Conservation (phyloP, 768 basidiomycete species). For the Leccinellum rugosiceps region DNA sequence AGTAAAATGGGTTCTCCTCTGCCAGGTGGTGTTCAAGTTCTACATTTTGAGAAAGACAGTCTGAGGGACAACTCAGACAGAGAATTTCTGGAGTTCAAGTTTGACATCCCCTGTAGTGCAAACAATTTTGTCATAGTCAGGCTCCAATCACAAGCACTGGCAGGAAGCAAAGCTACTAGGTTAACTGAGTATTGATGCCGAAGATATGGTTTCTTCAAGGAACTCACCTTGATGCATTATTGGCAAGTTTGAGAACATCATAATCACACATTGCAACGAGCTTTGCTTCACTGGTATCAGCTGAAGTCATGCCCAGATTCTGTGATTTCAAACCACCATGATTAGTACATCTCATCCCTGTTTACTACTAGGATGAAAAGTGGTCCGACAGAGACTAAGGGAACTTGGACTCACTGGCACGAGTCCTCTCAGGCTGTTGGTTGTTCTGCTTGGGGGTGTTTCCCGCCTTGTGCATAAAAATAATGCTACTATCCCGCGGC, state of each 20-base stretch:
- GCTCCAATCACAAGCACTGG: constrained; percentile 55
- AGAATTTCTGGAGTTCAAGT: constrained; percentile 86
- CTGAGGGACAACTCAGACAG: constrained; percentile 85
- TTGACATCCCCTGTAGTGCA: constrained; percentile 61
- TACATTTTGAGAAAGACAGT: constrained; percentile 88
- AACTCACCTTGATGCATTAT: constrained; percentile 68
- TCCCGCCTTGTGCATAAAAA: constrained; percentile 55
- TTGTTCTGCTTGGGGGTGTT: constrained; percentile 43
- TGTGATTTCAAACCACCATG: constrained; percentile 72
- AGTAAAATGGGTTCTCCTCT: too few relatives aligned
- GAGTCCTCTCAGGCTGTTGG: too few relatives aligned
- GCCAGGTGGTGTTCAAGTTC: too few relatives aligned
- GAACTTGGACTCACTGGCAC: too few relatives aligned
- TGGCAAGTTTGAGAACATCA: constrained; percentile 78
- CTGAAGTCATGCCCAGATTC: constrained; percentile 79
- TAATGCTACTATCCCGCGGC: constrained; percentile 70
- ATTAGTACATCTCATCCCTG: constrained; percentile 82
- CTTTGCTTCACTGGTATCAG: constrained; percentile 85
- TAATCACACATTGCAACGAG: constrained; percentile 87
- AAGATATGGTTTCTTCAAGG: too few relatives aligned
- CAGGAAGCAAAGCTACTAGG: constrained; percentile 70
- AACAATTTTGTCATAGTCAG: constrained; percentile 61
- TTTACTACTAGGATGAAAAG: background rate
- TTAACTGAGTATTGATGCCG: background rate
- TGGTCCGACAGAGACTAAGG: background rate